A percentile compares a stretch with the other conserved stretches of the same genome.
These are phyloP conservation scores for Chlorokybus atmophyticus DNA, from an alignment of 139 green algal genomes.

Conservation along the genomic window DNA sequence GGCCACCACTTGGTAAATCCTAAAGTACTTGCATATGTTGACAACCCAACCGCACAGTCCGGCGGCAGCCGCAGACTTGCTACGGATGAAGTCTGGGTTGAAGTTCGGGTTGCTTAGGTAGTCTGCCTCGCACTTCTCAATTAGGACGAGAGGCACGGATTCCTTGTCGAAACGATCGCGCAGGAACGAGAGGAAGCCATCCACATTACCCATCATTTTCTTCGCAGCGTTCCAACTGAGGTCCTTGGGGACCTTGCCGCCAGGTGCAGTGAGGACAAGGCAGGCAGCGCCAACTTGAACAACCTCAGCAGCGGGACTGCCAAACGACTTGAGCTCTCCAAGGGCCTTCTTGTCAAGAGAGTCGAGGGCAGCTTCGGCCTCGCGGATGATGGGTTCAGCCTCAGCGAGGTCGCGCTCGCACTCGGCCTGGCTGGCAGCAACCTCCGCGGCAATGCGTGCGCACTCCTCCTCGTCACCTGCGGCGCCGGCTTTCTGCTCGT, in stretches of 20 bases:
- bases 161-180: conserved; percentile 78
- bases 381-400: conserved; percentile 72
- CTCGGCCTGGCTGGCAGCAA: conserved; percentile 66
- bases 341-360: conserved; percentile 73
- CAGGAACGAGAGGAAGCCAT: conserved; percentile 76
- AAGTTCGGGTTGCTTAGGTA: conserved; percentile 65
- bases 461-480: conserved; percentile 50
- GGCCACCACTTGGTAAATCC: conserved; percentile 83
- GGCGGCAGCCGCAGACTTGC: conserved; percentile 73
- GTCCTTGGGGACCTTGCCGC: conserved; percentile 66
- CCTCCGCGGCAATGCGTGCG: conserved; percentile 30
- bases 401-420: conserved; percentile 38
- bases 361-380: conserved; percentile 75
- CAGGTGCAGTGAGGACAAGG: conserved; percentile 66
- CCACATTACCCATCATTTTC: conserved; percentile 83
- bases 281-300: conserved; percentile 57
- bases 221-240: conserved; percentile 66
- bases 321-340: conserved; percentile 82
- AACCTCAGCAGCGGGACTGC: conserved; percentile 66
- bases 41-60: conserved; percentile 78
- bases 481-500: conserved; percentile 67
- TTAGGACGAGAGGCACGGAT: conserved; percentile 46
- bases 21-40: conserved; percentile 91
- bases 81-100: conserved; percentile 58
- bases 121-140: conserved; percentile 45